These are phyloP conservation scores for Leptoxyphium fumago DNA, from an alignment of 2,329 filamentous ascomycete genomes.

Conservation along the genomic window DNA sequence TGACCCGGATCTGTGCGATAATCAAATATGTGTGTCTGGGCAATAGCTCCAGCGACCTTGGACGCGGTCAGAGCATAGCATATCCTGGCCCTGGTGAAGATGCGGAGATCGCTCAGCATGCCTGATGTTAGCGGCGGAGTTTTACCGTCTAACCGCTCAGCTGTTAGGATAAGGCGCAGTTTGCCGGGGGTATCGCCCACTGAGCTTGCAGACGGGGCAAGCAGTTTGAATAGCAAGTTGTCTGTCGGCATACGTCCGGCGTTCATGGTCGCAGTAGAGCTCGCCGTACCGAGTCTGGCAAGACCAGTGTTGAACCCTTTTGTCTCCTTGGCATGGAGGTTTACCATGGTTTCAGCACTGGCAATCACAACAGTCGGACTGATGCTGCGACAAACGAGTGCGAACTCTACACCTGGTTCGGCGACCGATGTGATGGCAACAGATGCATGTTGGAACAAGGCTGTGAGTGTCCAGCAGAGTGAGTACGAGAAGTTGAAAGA, in stretches of 20 bases:
- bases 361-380: conserved; percentile 72
- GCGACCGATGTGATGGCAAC: conserved; percentile 82
- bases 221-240: conserved; percentile 46
- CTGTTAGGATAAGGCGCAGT: conserved; percentile 66
- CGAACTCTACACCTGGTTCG: conserved; percentile 54
- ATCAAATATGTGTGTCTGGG: conserved; percentile 77
- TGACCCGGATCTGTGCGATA: conserved; percentile 46
- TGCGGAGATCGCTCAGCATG: conserved; percentile 64
- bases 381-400: conserved; percentile 56
- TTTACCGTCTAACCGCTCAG: conserved; percentile 51
- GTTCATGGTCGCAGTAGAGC: conserved; percentile 55
- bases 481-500: conserved; percentile 67
- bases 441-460: conserved; percentile 71
- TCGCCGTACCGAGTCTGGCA: conserved; percentile 53
- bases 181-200: conserved; percentile 53
- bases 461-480: conserved; percentile 63
- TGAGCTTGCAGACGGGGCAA: conserved; percentile 40
- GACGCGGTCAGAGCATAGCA: conserved; percentile 74
- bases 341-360: conserved; percentile 56
- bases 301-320: conserved; percentile 42
- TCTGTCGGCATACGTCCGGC: conserved; percentile 60
- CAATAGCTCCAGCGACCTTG: conserved; percentile 75
- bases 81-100: conserved; percentile 66
- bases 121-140: conserved; percentile 50
- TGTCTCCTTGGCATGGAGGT: conserved; percentile 49